phyloP scores from a whole-genome alignment of 495 filamentous ascomycete genomes.

The Penicillium crystallinum region DNA sequence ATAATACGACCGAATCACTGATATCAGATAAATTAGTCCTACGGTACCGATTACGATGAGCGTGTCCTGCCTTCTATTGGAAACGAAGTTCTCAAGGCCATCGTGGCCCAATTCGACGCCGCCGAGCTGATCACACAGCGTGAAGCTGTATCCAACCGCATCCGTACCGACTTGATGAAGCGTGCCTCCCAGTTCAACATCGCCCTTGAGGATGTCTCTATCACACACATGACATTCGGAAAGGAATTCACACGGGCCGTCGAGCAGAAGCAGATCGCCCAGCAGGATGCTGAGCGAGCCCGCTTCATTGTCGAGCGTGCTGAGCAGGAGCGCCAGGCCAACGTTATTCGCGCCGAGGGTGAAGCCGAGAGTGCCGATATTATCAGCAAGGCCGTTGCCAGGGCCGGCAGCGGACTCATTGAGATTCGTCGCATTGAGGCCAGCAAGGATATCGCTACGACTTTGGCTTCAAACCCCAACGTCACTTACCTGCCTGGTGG shows the following conservation, averaged over 20 bases:
- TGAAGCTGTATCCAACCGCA: constrained; percentile 91
- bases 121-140: constrained; percentile 99
- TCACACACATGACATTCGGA: constrained; percentile 99
- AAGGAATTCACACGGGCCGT: constrained; percentile 98
- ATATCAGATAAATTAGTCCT: constrained; percentile 38
- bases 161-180: constrained; percentile 90
- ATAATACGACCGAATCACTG: not conserved
- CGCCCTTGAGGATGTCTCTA: constrained; percentile 95
- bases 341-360: constrained; percentile 95
- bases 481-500: constrained; percentile 89
- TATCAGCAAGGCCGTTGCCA: constrained; percentile 85
- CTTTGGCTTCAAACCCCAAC: constrained; percentile 84
- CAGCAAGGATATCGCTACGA: constrained; percentile 91
- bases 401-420: constrained; percentile 86
- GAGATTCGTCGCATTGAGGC: constrained; percentile 96
- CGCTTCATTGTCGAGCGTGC: constrained; percentile 98
- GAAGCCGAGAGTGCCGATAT: constrained; percentile 95
- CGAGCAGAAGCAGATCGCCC: constrained; percentile 99
- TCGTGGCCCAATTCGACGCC: constrained; percentile 98
- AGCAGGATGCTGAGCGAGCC: constrained; percentile 96
- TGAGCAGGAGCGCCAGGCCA: constrained; percentile 97
- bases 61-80: constrained; percentile 98
- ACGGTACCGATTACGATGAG: constrained; percentile 98
- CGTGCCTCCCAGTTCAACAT: constrained; percentile 99
- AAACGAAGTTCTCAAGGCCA: constrained; percentile 99